Evolutionary conservation across 1,284 basidiomycete genomes (phyloP).

Genomic region (Athelia psychrophila): DNA sequence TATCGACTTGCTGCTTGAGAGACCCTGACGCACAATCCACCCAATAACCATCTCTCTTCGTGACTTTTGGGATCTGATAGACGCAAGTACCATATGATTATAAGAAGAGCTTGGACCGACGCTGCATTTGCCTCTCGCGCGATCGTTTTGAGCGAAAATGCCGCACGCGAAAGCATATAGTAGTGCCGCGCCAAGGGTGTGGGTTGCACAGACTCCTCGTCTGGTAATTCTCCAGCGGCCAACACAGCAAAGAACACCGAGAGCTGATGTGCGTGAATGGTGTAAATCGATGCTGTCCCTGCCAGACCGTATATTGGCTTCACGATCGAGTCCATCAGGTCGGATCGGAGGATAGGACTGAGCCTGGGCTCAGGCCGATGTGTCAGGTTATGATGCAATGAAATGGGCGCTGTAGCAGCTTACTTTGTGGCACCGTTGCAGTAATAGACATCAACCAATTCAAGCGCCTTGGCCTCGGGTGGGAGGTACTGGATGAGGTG

Average conservation of each 20-base stretch:
- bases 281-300: conserved; percentile 25
- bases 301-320: conserved; percentile 37
- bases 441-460: conserved; percentile 41
- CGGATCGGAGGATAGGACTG: conserved; percentile 35
- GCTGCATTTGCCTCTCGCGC: conserved; percentile 39
- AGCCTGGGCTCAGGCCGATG: conserved; percentile 31
- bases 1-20: conserved; percentile 35
- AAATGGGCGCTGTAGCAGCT: conserved; percentile 17
- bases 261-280: conserved; percentile 42
- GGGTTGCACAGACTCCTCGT: conserved; percentile 27
- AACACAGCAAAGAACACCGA: conserved; percentile 48
- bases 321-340: conserved; percentile 37
- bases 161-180: conserved; percentile 41
- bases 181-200: conserved; percentile 33
- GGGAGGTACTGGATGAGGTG: conserved; percentile 37
- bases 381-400: background rate
- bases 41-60: conserved; percentile 47
- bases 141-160: conserved; percentile 41
- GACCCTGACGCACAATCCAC: conserved; percentile 39
- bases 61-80: conserved; percentile 35
- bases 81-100: conserved; percentile 42
- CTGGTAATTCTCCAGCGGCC: conserved; percentile 40
- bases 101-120: conserved; percentile 46
- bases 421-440: conserved; percentile 46
- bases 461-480: conserved; percentile 31